These are phyloP conservation scores for Vitis hybrid DNA, from an alignment of 177 flowering plant species.

Conservation along the genomic window DNA sequence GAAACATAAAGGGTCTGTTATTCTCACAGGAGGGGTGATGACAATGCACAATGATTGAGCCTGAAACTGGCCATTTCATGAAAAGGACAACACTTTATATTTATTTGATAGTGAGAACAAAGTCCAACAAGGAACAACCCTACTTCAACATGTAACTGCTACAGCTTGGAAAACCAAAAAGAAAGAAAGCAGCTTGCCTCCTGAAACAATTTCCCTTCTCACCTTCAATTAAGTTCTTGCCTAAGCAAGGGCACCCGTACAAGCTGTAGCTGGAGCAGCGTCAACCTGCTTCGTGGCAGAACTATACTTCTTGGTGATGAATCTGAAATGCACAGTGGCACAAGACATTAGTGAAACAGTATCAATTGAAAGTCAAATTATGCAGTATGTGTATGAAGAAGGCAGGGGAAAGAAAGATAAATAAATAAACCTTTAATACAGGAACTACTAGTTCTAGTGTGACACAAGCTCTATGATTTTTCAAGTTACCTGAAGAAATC, in stretches of 20 bases:
- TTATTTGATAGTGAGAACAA: constrained; percentile 10
- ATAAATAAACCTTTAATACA: no score
- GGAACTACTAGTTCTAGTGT: background rate
- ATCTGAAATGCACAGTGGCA: constrained; percentile 45
- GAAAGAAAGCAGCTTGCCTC: constrained; percentile 3
- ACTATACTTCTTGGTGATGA: constrained; percentile 91
- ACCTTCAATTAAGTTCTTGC: background rate
- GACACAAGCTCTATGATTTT: background rate
- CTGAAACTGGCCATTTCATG: background rate
- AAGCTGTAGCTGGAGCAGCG: constrained; percentile 77
- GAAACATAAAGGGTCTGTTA: constrained; percentile 2
- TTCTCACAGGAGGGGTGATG: constrained; percentile 8
- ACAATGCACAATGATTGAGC: background rate
- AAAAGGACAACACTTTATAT: background rate
- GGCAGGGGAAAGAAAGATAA: no score
- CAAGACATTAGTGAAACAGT: background rate
- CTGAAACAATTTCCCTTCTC: constrained; percentile 6
- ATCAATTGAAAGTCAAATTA: background rate
- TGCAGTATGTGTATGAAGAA: background rate
- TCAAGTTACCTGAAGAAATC: constrained; percentile 89
- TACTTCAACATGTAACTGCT: constrained; percentile 11
- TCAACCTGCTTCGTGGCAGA: constrained; percentile 50
- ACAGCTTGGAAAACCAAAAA: constrained; percentile 8
- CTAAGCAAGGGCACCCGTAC: constrained; percentile 57
- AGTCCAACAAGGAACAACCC: constrained; percentile 11